These are phyloP conservation scores for Pestalotiopsis sp. DNA, from an alignment of 2,329 filamentous ascomycete genomes.

Conservation along the genomic window DNA sequence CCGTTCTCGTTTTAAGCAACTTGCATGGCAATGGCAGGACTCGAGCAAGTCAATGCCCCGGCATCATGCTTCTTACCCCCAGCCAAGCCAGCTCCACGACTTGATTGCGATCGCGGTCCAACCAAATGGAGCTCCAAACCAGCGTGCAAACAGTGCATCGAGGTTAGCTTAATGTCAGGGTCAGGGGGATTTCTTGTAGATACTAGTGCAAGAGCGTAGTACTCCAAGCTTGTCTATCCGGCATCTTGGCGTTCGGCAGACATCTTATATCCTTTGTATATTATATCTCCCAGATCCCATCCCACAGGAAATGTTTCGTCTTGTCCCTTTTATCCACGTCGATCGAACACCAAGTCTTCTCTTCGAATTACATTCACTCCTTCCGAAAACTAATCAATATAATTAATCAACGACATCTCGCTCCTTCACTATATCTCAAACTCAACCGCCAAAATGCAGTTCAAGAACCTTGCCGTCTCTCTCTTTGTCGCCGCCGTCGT, in stretches of 20 bases:
- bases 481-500: slow-evolving; percentile 21
- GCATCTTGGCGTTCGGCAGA: not conserved
- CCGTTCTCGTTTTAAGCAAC: not conserved
- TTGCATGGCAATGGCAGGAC: not conserved
- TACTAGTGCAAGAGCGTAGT: not conserved
- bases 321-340: not conserved
- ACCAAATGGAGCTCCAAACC: not conserved
- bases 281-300: not conserved
- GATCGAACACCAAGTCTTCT: not conserved
- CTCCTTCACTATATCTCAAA: not conserved
- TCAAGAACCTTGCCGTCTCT: slow-evolving; percentile 19
- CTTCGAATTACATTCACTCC: not conserved
- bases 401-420: not conserved
- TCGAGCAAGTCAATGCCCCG: not conserved
- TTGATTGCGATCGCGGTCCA: not conserved
- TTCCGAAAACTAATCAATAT: not conserved
- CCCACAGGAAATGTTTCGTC: not conserved
- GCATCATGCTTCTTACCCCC: not conserved
- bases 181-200: not conserved
- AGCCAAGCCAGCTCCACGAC: not conserved
- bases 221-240: not conserved
- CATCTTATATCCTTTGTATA: not conserved
- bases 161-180: not conserved
- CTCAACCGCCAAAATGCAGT: slow-evolving; percentile 22
- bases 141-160: not conserved